Conservation (phyloP, 2,329 filamentous ascomycete genomes). For the Pseudocercospora ulei region DNA sequence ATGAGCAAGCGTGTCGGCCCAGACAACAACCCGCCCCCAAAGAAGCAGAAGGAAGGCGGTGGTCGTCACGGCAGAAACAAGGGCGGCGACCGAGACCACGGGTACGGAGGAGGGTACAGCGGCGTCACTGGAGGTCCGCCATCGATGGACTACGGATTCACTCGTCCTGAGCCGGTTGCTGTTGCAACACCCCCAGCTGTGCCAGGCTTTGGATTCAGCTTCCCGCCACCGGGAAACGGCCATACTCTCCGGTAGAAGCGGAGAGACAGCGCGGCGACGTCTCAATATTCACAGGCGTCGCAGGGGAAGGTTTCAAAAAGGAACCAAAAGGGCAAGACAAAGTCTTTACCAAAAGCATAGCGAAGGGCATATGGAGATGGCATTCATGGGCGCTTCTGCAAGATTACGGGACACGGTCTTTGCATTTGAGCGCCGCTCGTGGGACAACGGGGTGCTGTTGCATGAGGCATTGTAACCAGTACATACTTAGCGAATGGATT, state of each 20-base stretch:
- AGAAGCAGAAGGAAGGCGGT: slow-evolving; percentile 25
- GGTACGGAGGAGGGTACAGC: slow-evolving; percentile 22
- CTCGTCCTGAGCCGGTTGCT: slow-evolving; percentile 34
- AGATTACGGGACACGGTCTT: not conserved
- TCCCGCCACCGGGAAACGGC: slow-evolving; percentile 18
- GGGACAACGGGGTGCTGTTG: not conserved
- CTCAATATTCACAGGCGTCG: not conserved
- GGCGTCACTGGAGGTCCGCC: slow-evolving; percentile 20
- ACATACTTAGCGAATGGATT: no score
- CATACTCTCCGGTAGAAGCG: slow-evolving; percentile 16
- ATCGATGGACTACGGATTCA: slow-evolving; percentile 28
- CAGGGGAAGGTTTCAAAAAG: not conserved
- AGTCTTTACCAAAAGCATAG: slow-evolving; percentile 6
- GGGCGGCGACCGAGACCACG: slow-evolving; percentile 26
- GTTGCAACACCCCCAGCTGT: slow-evolving; percentile 37
- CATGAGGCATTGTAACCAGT: not conserved
- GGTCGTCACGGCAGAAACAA: slow-evolving; percentile 27
- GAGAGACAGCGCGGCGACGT: not conserved
- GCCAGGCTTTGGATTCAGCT: slow-evolving; percentile 35
- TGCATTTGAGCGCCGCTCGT: not conserved
- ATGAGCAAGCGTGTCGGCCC: slow-evolving; percentile 35
- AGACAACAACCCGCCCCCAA: slow-evolving; percentile 27
- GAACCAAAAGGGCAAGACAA: not conserved
- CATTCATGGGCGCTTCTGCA: slow-evolving; percentile 4
- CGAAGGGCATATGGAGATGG: not conserved